Percentiles rank a stretch among this genome's conserved stretches.
phyloP scores from a whole-genome alignment of 23 red algal genomes.

The Cyanidiococcus yangmingshanensis region DNA sequence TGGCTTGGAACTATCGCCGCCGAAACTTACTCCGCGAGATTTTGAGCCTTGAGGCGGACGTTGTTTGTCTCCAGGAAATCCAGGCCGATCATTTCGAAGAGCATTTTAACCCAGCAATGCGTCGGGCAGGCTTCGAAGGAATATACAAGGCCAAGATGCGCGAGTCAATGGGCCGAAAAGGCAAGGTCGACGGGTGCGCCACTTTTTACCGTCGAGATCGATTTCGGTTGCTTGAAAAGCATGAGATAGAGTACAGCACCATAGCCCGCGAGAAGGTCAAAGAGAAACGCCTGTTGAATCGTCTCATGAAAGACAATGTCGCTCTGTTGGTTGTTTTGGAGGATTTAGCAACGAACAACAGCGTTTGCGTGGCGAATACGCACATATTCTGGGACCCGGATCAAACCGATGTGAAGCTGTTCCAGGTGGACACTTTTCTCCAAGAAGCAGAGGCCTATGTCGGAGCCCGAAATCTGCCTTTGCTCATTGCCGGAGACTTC shows the following conservation, averaged over 20 bases:
- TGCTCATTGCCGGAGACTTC: slow-evolving; percentile 83
- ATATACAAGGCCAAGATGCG: slow-evolving; percentile 81
- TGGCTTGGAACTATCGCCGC: slow-evolving; percentile 93
- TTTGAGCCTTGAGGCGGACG: slow-evolving; percentile 53
- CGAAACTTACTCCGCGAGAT: slow-evolving; percentile 84
- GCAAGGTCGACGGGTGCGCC: slow-evolving; percentile 95
- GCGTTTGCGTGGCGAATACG: slow-evolving; percentile 66
- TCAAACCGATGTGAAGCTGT: slow-evolving; percentile 87
- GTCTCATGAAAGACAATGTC: slow-evolving; percentile 78
- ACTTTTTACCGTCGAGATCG: slow-evolving; percentile 71
- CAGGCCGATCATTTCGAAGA: slow-evolving; percentile 95
- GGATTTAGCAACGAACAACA: slow-evolving; percentile 20
- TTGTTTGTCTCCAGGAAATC: slow-evolving; percentile 90
- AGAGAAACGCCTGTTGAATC: slow-evolving; percentile 53
- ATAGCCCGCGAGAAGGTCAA: slow-evolving; percentile 53
- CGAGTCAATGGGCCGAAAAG: slow-evolving; percentile 78
- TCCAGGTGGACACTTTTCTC: slow-evolving; percentile 84
- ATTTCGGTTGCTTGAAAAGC: slow-evolving; percentile 52
- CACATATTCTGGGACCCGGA: slow-evolving; percentile 96
- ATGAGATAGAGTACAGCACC: slow-evolving; percentile 65
- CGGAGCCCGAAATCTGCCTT: slow-evolving; percentile 19
- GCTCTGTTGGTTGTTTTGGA: slow-evolving; percentile 58
- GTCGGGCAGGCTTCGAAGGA: slow-evolving; percentile 60
- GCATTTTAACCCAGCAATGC: slow-evolving; percentile 82
- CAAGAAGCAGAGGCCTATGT: slow-evolving; percentile 60